Base-by-base conservation (phyloP, 129 eudicot genomes). In the Flaveria brownii region DNA sequence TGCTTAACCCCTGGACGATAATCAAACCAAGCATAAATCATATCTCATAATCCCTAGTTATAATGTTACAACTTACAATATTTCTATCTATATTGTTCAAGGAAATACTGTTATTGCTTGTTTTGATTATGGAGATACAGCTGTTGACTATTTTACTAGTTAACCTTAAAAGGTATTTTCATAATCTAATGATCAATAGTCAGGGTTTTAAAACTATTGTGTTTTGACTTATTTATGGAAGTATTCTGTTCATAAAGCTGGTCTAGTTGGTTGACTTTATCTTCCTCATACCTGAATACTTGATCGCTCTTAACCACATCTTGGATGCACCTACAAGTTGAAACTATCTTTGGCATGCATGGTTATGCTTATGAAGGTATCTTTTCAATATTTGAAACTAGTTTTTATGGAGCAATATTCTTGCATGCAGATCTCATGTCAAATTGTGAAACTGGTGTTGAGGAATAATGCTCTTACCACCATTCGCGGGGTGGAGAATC, bases 401-500 rank as follows among this genome's bases (percentile, higher is more conserved):
- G n/a, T 60, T 60, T 51, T 60, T 60, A 23, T 11, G n/a, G 39
- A 77, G 68, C 45, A 26, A 49, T 49, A 28, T 78, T 75, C 43
- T 56, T 51, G 33, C 75, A 26, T 84, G 83, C 91, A 90, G 98
- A 89, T 90, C 56, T 80, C 92, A 41, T 82, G 92, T 77, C 93
- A 79, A 74, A 81, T 93, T 82, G 89, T 87, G 75, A 90, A 88
- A 86, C 91, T 93, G 55, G 96, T 93, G 70, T 83, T 93, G 88
- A 88, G 98, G 88, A 90, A 87, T 80, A 93, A 93, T 82, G 97
- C 97, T 73, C 86, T 93, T 60, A 91, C 91, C 59, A 85, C 88
- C 45, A 75, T 90, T 71, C 89, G 80, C 57, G 98, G 98, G 69
- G 80, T 93, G 30, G 97, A 93, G 80, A 85, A 85, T 72, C 72